phyloP scores from a whole-genome alignment of 2,329 filamentous ascomycete genomes.

The Aspergillus sp. region DNA sequence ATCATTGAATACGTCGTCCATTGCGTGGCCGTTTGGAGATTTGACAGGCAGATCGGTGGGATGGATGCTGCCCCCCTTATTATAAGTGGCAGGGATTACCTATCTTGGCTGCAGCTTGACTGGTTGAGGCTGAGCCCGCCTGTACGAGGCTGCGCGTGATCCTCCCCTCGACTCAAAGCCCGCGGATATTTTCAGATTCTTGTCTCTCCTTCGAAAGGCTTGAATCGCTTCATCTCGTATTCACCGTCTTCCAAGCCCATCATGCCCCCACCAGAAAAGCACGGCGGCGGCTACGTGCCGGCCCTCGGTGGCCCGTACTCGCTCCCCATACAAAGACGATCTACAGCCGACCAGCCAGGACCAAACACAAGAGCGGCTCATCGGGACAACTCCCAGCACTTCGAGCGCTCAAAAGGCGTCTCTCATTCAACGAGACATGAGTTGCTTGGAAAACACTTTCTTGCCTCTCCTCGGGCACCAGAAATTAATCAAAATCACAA shows the following conservation, averaged over 20 bases:
- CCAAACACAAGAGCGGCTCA: background rate
- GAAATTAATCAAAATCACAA: too few relatives aligned
- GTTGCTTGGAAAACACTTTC: background rate
- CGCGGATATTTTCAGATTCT: background rate
- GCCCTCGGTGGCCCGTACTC: too few relatives aligned
- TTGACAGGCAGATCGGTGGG: background rate
- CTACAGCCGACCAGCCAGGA: background rate
- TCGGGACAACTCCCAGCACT: background rate
- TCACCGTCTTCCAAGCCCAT: background rate
- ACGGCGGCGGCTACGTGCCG: background rate
- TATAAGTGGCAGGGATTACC: background rate
- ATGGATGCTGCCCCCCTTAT: background rate
- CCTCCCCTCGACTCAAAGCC: background rate
- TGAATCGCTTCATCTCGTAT: background rate
- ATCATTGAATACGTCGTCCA: background rate
- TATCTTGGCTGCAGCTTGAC: background rate
- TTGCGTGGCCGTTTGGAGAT: background rate
- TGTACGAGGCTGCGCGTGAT: background rate
- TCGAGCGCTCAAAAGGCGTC: too few relatives aligned
- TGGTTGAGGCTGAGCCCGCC: background rate
- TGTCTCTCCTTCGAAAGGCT: background rate
- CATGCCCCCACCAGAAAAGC: background rate
- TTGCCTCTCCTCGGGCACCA: too few relatives aligned
- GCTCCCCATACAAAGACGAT: background rate
- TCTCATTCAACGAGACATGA: background rate